These are phyloP conservation scores for Neoboletus brunneissimus DNA, from an alignment of 768 basidiomycete species.

Conservation along the genomic window DNA sequence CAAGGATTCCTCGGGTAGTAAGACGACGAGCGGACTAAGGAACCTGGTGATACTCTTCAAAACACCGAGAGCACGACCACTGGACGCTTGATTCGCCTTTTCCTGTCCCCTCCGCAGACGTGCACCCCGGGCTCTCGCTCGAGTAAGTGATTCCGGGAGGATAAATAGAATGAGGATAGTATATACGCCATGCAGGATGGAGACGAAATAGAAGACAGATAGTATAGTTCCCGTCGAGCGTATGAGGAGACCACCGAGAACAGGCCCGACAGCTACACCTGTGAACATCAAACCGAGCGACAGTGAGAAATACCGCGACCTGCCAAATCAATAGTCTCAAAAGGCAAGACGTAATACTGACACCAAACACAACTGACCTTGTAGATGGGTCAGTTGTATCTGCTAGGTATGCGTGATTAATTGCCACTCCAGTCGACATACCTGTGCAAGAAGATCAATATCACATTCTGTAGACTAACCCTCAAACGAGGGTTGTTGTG, in stretches of 20 bases:
- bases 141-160: conserved; percentile 76
- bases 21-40: conserved; percentile 67
- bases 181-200: conserved; percentile 48
- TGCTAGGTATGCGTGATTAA: conserved; percentile 63
- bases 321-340: conserved; percentile 25
- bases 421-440: conserved; percentile 46
- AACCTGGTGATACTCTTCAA: conserved; percentile 54
- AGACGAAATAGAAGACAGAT: conserved; percentile 70
- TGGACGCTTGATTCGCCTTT: conserved; percentile 5
- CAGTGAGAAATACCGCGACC: conserved; percentile 65
- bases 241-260: conserved; percentile 65
- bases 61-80: background rate
- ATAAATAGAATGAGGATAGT: conserved; percentile 51
- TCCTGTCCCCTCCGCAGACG: conserved; percentile 12
- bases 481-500: background rate
- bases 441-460: conserved; percentile 38
- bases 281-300: conserved; percentile 63
- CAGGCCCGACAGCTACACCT: conserved; percentile 79
- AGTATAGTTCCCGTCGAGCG: conserved; percentile 50
- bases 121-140: conserved; percentile 38
- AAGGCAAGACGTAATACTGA: background rate
- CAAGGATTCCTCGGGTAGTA: conserved; percentile 44
- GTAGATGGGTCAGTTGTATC: conserved; percentile 57
- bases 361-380: conserved; percentile 42
- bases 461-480: background rate